Percentiles rank a stretch among this genome's conserved stretches.
phyloP scores from a whole-genome alignment of 164 flowering plant species.

The Chimonanthus praecox region DNA sequence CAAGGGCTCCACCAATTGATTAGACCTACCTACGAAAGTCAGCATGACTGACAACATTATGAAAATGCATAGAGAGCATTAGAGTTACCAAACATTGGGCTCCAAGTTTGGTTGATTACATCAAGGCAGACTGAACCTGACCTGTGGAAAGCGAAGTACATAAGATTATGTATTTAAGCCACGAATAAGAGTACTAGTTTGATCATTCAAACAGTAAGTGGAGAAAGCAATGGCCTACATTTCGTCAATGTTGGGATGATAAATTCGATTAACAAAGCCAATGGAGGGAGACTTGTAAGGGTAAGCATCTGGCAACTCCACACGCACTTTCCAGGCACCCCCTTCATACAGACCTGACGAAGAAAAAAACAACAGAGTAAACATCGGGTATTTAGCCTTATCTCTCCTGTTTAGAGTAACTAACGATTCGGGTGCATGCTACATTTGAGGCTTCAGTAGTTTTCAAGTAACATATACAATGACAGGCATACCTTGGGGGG shows the following conservation, averaged over 20 bases:
- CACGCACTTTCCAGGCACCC: conserved; percentile 77
- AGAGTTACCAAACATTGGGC: conserved; percentile 84
- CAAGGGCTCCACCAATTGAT: background rate
- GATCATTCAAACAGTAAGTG: background rate
- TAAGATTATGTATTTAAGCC: no score
- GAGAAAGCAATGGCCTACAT: conserved; percentile 35
- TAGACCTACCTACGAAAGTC: no score
- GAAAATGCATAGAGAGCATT: background rate
- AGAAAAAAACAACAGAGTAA: background rate
- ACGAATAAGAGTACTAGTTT: background rate
- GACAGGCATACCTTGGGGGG: no score
- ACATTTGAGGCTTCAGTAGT: no score
- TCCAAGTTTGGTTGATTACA: conserved; percentile 88
- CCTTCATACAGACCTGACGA: conserved; percentile 63
- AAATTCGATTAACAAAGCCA: conserved; percentile 73
- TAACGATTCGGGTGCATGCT: no score
- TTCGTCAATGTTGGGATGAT: conserved; percentile 87
- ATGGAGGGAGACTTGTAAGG: conserved; percentile 85
- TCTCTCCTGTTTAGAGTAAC: no score
- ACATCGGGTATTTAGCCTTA: no score
- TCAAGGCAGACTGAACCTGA: conserved; percentile 87
- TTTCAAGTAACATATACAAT: no score
- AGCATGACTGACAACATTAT: no score
- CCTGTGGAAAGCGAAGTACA: conserved; percentile 26
- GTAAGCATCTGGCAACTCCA: conserved; percentile 82